A percentile compares a stretch with the other conserved stretches of the same genome.
Evolutionary conservation across 208 protist genomes (phyloP).

Genomic region (Wallacemonas sp.): DNA sequence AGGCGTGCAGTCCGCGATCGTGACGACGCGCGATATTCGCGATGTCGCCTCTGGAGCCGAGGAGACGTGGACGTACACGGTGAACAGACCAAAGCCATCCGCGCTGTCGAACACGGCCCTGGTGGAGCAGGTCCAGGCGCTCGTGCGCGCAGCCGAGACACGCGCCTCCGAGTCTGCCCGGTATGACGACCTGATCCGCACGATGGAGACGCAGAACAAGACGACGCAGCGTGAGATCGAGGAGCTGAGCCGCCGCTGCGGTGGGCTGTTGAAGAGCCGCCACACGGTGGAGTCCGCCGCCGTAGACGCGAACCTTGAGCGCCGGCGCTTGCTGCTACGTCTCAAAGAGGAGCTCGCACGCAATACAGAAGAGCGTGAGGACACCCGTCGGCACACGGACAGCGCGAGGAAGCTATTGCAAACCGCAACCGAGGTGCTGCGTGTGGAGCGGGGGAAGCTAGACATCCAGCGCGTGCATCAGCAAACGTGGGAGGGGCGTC

Average conservation of each 20-base stretch:
- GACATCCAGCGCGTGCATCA: slow-evolving; percentile 55
- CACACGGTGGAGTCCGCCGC: slow-evolving; percentile 2
- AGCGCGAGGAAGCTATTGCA: slow-evolving; percentile 62
- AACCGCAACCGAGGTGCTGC: slow-evolving; percentile 59
- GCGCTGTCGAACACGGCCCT: slow-evolving; percentile 60
- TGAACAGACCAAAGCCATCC: slow-evolving; percentile 49
- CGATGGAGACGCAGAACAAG: slow-evolving; percentile 50
- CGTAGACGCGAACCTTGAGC: slow-evolving; percentile 53
- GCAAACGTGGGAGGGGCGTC: slow-evolving; percentile 28
- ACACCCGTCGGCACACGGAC: slow-evolving; percentile 66
- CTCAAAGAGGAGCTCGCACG: slow-evolving; percentile 56
- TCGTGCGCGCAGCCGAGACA: slow-evolving; percentile 56
- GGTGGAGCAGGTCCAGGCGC: slow-evolving; percentile 54
- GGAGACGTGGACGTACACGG: slow-evolving; percentile 41
- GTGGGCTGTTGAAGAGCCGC: slow-evolving; percentile 21
- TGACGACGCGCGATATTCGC: slow-evolving; percentile 44
- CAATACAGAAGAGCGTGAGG: slow-evolving; percentile 47
- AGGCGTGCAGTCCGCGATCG: slow-evolving; percentile 45
- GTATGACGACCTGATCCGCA: slow-evolving; percentile 53
- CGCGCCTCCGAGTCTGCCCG: slow-evolving; percentile 38
- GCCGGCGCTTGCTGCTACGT: slow-evolving; percentile 42
- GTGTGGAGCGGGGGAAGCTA: slow-evolving; percentile 41
- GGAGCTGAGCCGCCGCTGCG: slow-evolving; percentile 56
- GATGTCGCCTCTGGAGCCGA: slow-evolving; percentile 37
- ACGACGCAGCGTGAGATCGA: slow-evolving; percentile 76